phyloP scores from a whole-genome alignment of 192 early-diverging fungal genomes.

The Borealophlyctis nickersoniae region DNA sequence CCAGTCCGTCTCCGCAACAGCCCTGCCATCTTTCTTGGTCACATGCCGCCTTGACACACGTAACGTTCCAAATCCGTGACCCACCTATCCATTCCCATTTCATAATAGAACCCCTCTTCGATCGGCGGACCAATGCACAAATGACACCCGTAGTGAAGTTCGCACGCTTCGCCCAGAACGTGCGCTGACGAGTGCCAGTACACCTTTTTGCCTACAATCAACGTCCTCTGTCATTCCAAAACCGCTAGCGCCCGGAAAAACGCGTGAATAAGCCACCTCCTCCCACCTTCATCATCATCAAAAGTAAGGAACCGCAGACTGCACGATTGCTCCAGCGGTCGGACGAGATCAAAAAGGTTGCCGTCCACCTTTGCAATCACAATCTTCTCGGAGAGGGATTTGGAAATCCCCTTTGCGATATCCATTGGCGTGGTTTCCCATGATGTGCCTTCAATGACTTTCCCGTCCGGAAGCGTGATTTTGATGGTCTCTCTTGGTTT shows the following conservation, averaged over 20 bases:
- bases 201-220: constrained; percentile 67
- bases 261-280: no score
- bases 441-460: constrained; percentile 70
- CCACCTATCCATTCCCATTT: constrained; percentile 81
- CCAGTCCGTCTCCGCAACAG: constrained; percentile 83
- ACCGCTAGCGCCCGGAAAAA: no score
- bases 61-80: no score
- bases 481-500: constrained; percentile 46
- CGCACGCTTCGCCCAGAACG: constrained; percentile 94
- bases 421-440: constrained; percentile 96
- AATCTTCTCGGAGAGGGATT: constrained; percentile 83
- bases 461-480: constrained; percentile 87
- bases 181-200: constrained; percentile 99
- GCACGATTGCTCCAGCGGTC: constrained; percentile 81
- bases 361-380: constrained; percentile 95
- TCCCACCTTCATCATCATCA: constrained; percentile 81
- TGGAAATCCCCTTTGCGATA: constrained; percentile 83
- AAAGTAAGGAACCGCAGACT: constrained; percentile 89
- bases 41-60: no score
- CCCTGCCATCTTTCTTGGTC: constrained; percentile 44
- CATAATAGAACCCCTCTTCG: constrained; percentile 96
- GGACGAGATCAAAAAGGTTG: constrained; percentile 80
- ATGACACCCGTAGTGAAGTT: constrained; percentile 96
- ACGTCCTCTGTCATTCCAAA: constrained; percentile 11
- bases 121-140: constrained; percentile 95